phyloP scores from a whole-genome alignment of 176 grass and related monocot species.

The Echinochloa phyllopogon region DNA sequence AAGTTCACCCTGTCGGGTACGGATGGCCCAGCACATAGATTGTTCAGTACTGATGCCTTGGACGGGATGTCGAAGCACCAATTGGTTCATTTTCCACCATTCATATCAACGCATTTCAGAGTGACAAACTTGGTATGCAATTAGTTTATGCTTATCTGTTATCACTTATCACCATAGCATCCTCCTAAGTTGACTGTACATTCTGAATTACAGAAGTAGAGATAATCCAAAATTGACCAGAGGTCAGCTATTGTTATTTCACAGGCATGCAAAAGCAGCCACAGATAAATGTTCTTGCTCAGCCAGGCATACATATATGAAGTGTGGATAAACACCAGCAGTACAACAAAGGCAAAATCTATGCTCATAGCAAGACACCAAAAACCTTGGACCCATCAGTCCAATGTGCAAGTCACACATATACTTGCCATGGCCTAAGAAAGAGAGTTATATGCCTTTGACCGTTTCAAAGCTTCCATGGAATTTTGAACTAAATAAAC shows the following conservation, averaged over 20 bases:
- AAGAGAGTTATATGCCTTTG: background rate
- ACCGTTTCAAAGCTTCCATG: slow-evolving; percentile 15
- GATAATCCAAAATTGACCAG: slow-evolving; percentile 3
- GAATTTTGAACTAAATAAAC: background rate
- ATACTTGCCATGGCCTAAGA: slow-evolving; percentile 31
- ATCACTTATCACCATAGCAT: background rate
- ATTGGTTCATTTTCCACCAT: slow-evolving; percentile 28
- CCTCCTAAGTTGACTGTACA: background rate
- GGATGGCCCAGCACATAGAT: slow-evolving; percentile 15
- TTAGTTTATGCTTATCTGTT: background rate
- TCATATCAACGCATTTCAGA: slow-evolving; percentile 6
- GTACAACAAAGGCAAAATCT: slow-evolving; percentile 10
- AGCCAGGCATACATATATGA: background rate
- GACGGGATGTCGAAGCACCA: slow-evolving; percentile 33
- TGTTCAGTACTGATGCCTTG: background rate
- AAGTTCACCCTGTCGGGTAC: slow-evolving; percentile 8
- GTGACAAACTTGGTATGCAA: background rate
- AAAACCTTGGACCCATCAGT: slow-evolving; percentile 35
- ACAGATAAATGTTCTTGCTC: slow-evolving; percentile 6
- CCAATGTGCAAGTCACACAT: slow-evolving; percentile 37
- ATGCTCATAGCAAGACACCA: slow-evolving; percentile 37
- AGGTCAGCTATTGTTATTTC: slow-evolving; percentile 15
- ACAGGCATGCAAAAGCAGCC: slow-evolving; percentile 24
- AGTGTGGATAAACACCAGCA: slow-evolving; percentile 3
- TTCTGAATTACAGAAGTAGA: background rate